Percentiles rank a stretch among this genome's conserved stretches.
These are phyloP conservation scores for Debaryomyces nepalensis DNA, from an alignment of 1,139 yeast species.

Conservation along the genomic window DNA sequence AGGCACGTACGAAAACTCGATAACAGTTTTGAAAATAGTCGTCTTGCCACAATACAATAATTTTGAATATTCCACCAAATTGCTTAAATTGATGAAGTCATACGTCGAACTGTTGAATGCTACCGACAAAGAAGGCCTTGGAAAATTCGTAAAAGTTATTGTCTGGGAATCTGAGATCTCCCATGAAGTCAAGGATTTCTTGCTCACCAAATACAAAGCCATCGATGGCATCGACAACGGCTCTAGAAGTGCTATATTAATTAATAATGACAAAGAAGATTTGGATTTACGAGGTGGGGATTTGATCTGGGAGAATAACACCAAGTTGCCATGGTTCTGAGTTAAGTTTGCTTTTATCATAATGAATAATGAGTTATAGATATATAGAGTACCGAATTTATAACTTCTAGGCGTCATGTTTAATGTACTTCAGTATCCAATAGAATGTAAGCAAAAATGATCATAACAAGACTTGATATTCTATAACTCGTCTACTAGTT, in stretches of 20 bases:
- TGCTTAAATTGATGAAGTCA: conserved; percentile 31
- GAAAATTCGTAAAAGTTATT: conserved; percentile 27
- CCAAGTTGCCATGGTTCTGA: conserved; percentile 52
- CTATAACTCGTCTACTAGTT: no score
- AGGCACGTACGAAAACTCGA: conserved; percentile 23
- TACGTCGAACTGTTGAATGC: conserved; percentile 20
- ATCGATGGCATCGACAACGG: conserved; percentile 35
- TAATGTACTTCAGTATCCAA: no score
- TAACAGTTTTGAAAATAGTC: conserved; percentile 36
- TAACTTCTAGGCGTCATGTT: no score
- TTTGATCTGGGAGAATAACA: conserved; percentile 50
- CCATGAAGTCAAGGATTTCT: conserved; percentile 17
- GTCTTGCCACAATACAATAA: conserved; percentile 27
- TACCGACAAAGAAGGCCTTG: conserved; percentile 19
- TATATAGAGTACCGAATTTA: no score
- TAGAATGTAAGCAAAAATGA: no score
- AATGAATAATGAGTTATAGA: no score
- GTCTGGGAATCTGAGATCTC: conserved; percentile 45
- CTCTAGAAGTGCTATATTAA: conserved; percentile 43
- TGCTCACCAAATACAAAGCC: conserved; percentile 22
- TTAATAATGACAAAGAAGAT: conserved; percentile 31
- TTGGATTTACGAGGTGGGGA: conserved; percentile 28
- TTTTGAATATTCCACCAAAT: conserved; percentile 23
- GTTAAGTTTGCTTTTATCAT: not conserved
- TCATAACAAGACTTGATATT: no score